Conservation (phyloP, 1,139 yeast genomes). For the Yamadazyma aaseri region DNA sequence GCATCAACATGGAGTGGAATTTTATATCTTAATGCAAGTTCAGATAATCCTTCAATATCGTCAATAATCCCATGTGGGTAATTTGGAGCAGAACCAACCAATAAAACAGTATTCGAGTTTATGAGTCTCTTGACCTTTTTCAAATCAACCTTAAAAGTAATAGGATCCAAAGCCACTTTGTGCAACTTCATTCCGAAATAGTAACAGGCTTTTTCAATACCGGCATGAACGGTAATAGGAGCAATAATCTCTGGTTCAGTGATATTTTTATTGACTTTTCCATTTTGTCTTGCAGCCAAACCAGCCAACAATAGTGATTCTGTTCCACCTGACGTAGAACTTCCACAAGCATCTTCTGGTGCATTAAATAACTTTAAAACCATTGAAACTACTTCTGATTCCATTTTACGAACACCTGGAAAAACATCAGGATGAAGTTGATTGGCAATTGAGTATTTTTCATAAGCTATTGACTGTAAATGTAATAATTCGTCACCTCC, state of each 20-base stretch:
- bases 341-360: conserved; percentile 78
- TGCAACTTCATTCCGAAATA: conserved; percentile 86
- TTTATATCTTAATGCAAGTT: conserved; percentile 58
- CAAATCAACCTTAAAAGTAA: conserved; percentile 66
- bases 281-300: conserved; percentile 77
- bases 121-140: conserved; percentile 61
- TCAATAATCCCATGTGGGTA: conserved; percentile 96
- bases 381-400: conserved; percentile 92
- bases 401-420: conserved; percentile 97
- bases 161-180: conserved; percentile 74
- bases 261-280: conserved; percentile 55
- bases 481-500: conserved; percentile 77
- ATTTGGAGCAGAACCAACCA: conserved; percentile 95
- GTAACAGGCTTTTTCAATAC: conserved; percentile 88
- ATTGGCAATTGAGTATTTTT: conserved; percentile 79
- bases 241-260: conserved; percentile 83
- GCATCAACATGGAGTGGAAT: conserved; percentile 94
- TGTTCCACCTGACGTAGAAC: conserved; percentile 97
- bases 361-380: conserved; percentile 71
- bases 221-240: conserved; percentile 91
- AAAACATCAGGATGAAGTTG: conserved; percentile 97
- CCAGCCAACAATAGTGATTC: conserved; percentile 87
- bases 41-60: conserved; percentile 72
- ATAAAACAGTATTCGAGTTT: conserved; percentile 73
- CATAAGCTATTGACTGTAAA: conserved; percentile 75